phyloP scores from a whole-genome alignment of 179 eudicot species.

The Vitellaria paradoxa region DNA sequence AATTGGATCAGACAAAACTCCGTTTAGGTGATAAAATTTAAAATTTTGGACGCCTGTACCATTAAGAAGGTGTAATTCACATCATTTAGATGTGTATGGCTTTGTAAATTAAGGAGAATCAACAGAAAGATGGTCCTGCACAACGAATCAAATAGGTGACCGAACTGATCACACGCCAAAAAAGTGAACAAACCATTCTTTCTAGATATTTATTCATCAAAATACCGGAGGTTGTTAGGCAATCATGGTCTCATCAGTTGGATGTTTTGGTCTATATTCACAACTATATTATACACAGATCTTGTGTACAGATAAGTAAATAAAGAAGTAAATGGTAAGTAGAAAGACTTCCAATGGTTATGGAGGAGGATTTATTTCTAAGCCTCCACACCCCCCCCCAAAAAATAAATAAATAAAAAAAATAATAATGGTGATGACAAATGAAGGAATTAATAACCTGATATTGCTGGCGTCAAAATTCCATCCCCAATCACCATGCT shows the following conservation, averaged over 20 bases:
- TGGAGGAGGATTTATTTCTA: constrained; percentile 1
- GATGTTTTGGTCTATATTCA: not conserved
- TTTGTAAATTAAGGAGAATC: not conserved
- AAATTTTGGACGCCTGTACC: not conserved
- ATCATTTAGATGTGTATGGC: not conserved
- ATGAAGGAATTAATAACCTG: constrained; percentile 40
- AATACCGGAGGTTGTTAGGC: not conserved
- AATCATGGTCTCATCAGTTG: constrained; percentile 13
- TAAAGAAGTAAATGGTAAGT: not conserved
- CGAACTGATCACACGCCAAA: not conserved
- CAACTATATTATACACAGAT: not conserved
- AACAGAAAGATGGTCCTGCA: not conserved
- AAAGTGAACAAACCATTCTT: not conserved
- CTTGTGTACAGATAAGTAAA: not conserved
- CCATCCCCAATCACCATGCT: constrained; percentile 91
- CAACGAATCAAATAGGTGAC: too few species aligned
- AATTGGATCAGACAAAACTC: not conserved
- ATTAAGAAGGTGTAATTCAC: not conserved
- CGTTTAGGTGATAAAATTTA: not conserved
- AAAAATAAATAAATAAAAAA: not conserved
- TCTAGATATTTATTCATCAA: not conserved
- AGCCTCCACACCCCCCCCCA: not conserved
- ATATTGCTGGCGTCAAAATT: constrained; percentile 77
- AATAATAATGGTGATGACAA: not conserved
- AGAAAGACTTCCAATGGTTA: constrained; percentile 1